Percentiles rank a stretch among this genome's conserved stretches.
phyloP scores from a whole-genome alignment of 192 early-diverging fungal genomes.

The Linnemannia elongata region DNA sequence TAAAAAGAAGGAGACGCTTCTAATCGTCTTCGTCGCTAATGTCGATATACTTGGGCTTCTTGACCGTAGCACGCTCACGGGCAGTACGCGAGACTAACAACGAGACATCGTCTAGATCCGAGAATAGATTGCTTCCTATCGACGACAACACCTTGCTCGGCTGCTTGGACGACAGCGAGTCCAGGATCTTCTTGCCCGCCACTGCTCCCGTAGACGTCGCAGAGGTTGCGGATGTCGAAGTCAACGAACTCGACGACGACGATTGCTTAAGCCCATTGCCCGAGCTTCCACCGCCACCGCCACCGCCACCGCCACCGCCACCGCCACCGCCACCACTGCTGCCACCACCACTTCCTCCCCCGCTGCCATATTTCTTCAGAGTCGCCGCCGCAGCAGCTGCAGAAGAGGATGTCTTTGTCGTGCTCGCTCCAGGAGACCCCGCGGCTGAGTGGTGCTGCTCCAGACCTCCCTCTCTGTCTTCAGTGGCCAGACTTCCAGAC shows the following conservation, averaged over 20 bases:
- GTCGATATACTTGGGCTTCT: constrained; percentile 53
- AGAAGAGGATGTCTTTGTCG: not conserved
- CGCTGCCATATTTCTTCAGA: not conserved
- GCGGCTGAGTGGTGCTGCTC: not conserved
- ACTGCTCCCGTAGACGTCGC: constrained; percentile 32
- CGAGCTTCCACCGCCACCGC: constrained; percentile 8
- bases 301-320: not conserved
- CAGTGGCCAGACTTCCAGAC: constrained; percentile 13
- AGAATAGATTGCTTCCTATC: constrained; percentile 21
- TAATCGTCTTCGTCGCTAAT: constrained; percentile 43
- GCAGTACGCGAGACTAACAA: constrained; percentile 23
- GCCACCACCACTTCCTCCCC: not conserved
- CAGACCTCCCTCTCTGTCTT: not conserved
- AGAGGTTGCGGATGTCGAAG: constrained; percentile 13
- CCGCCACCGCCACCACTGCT: not conserved
- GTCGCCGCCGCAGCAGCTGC: not conserved
- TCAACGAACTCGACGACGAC: constrained; percentile 6
- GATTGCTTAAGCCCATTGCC: not conserved
- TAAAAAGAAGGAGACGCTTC: not conserved
- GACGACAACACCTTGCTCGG: constrained; percentile 6
- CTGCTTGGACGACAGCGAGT: constrained; percentile 15
- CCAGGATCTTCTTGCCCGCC: constrained; percentile 29
- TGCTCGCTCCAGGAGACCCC: not conserved
- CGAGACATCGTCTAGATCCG: constrained; percentile 38
- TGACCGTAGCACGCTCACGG: not conserved